Percentiles rank a stretch among this genome's conserved stretches.
Conservation (phyloP, 179 eudicot genomes). For the Sideroxylon spinosum region DNA sequence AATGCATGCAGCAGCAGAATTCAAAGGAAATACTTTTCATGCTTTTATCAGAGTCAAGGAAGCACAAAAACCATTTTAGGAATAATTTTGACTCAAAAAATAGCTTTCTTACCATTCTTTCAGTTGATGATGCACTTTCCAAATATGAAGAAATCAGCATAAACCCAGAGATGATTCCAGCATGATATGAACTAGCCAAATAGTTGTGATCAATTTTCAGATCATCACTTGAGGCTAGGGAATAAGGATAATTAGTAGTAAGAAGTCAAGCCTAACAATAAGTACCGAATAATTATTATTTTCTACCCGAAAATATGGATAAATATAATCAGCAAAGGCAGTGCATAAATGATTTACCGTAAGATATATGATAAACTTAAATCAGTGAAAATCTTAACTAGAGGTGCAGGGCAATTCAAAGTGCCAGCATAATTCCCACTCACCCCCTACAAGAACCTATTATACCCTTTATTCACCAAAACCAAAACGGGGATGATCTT, state of each 20-base stretch:
- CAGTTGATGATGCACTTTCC: slow-evolving; percentile 42
- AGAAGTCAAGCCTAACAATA: background rate
- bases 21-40: background rate
- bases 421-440: no score
- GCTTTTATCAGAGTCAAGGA: no score
- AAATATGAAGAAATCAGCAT: slow-evolving; percentile 58
- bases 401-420: no score
- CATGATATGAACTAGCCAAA: slow-evolving; percentile 80
- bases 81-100: background rate
- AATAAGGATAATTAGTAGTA: slow-evolving; percentile 6
- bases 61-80: background rate
- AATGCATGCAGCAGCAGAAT: background rate
- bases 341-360: no score
- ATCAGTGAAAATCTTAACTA: background rate
- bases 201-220: slow-evolving; percentile 58
- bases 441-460: no score
- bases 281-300: background rate
- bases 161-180: slow-evolving; percentile 82
- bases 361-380: background rate
- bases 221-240: slow-evolving; percentile 35
- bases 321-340: background rate
- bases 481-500: no score
- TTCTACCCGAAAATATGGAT: background rate
- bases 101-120: slow-evolving; percentile 47
- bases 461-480: no score